Conservation (phyloP, 768 basidiomycete species). For the Boletus insuetus region DNA sequence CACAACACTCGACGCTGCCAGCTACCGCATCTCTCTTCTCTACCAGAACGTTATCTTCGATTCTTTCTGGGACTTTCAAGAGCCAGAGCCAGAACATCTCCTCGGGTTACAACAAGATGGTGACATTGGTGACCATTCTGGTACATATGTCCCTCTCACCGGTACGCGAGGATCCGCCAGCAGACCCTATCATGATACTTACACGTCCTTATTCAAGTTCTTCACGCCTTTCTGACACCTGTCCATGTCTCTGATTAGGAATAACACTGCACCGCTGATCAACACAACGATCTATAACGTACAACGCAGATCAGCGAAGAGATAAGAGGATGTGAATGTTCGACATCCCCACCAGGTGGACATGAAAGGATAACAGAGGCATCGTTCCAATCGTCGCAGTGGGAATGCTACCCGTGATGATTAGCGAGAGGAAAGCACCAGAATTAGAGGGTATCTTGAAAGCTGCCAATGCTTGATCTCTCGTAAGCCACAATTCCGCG, state of each 20-base stretch:
- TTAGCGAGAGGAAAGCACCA: slow-evolving; percentile 22
- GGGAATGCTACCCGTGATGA: slow-evolving; percentile 30
- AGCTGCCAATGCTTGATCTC: slow-evolving; percentile 19
- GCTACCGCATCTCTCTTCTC: too few species aligned
- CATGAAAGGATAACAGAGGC: slow-evolving; percentile 23
- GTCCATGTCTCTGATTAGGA: slow-evolving; percentile 26
- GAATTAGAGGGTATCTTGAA: slow-evolving; percentile 25
- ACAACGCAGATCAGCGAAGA: neutral
- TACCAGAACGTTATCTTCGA: too few species aligned
- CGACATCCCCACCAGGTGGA: slow-evolving; percentile 17
- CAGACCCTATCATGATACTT: too few species aligned
- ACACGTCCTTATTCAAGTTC: too few species aligned
- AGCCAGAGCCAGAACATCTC: too few species aligned
- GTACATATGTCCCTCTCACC: too few species aligned
- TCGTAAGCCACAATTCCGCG: neutral
- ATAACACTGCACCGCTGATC: slow-evolving; percentile 12
- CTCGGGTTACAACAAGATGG: too few species aligned
- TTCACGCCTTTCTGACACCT: neutral
- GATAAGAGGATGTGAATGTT: neutral
- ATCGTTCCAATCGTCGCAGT: slow-evolving; percentile 19
- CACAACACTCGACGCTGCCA: too few species aligned
- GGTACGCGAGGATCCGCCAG: too few species aligned
- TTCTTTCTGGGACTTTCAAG: too few species aligned
- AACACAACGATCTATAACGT: slow-evolving; percentile 12
- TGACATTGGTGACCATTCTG: too few species aligned